Conservation (phyloP, 164 flowering plant species). For the Piper longum region DNA sequence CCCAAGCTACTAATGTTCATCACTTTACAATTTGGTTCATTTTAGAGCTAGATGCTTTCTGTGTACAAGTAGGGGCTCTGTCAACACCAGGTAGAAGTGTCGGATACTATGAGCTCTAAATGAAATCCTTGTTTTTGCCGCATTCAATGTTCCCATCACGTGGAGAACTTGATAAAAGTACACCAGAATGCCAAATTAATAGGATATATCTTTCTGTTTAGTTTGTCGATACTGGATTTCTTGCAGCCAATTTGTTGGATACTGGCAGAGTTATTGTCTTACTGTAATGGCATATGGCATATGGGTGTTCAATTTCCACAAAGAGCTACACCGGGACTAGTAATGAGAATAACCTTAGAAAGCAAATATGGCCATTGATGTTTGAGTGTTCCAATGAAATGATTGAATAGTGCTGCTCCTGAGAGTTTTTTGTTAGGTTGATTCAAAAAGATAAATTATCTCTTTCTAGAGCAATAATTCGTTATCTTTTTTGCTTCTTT, state of each 20-base stretch:
- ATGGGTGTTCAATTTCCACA: background rate
- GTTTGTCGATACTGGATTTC: background rate
- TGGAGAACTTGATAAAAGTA: too few species aligned
- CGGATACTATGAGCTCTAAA: too few species aligned
- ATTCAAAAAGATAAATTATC: too few species aligned
- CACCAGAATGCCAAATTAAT: too few species aligned
- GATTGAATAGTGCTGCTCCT: background rate
- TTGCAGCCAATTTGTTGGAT: background rate
- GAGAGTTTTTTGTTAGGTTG: background rate
- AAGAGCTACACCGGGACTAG: background rate
- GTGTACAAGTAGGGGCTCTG: too few species aligned
- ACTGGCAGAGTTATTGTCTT: background rate
- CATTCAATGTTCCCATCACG: too few species aligned
- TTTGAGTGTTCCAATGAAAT: background rate
- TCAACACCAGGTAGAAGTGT: too few species aligned
- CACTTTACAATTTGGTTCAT: background rate
- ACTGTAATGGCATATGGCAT: background rate
- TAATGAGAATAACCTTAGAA: background rate
- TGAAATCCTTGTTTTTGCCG: too few species aligned
- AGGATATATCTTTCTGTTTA: background rate
- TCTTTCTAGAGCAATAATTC: too few species aligned
- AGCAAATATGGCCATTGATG: background rate
- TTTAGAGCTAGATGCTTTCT: too few species aligned
- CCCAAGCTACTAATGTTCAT: background rate
- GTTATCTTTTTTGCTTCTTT: background rate